Conservation (phyloP, 2,329 filamentous ascomycete species). For the Fusarium sp. region DNA sequence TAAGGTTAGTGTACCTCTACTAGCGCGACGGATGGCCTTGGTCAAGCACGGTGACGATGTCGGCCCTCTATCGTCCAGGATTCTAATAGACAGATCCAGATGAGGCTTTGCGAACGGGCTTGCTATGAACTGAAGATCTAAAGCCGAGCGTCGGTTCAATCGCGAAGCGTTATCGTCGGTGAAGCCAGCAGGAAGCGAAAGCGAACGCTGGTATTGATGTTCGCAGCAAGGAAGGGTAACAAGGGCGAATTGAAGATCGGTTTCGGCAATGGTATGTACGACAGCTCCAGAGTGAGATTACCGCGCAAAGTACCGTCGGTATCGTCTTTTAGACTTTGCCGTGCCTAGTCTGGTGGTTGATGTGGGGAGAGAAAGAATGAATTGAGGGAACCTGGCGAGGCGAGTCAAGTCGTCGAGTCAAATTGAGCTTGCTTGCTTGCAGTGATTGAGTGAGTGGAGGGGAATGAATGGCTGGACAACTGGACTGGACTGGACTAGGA, state of each 20-base stretch:
- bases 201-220: conserved; percentile 24
- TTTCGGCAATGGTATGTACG: conserved; percentile 32
- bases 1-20: conserved; percentile 36
- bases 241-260: conserved; percentile 21
- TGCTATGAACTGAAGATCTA: conserved; percentile 16
- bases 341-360: conserved; percentile 25
- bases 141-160: conserved; percentile 18
- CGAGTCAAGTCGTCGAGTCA: conserved; percentile 29
- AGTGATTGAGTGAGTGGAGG: conserved; percentile 11
- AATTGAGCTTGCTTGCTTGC: conserved; percentile 11
- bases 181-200: conserved; percentile 21
- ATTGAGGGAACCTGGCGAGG: conserved; percentile 31
- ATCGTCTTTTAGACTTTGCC: conserved; percentile 26
- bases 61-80: conserved; percentile 36
- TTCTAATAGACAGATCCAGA: conserved; percentile 39
- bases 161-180: neutral
- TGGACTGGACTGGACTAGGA: conserved; percentile 26
- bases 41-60: conserved; percentile 43
- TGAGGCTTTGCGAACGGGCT: conserved; percentile 31
- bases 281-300: conserved; percentile 39
- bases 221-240: conserved; percentile 19
- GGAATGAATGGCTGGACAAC: conserved; percentile 19
- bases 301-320: conserved; percentile 28
- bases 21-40: conserved; percentile 39
- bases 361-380: conserved; percentile 38